These are phyloP conservation scores for Phytopythium aichiense DNA, from an alignment of 352 stramenopile species.

Conservation along the genomic window DNA sequence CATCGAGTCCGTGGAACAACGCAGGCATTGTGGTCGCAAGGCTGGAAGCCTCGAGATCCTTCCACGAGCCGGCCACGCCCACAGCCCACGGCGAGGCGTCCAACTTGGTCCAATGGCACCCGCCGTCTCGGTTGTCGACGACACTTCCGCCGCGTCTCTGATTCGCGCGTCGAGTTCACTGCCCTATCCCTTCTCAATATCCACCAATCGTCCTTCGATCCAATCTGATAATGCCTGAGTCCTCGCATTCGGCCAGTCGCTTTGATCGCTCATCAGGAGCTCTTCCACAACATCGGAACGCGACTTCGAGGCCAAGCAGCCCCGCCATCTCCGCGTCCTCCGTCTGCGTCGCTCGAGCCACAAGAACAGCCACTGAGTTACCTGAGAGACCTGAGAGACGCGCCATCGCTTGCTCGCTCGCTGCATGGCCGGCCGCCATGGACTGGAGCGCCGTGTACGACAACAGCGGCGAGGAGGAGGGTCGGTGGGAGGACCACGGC, in stretches of 20 bases:
- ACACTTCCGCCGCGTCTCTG: not conserved
- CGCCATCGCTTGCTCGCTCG: not conserved
- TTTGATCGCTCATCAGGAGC: not conserved
- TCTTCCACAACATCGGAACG: not conserved
- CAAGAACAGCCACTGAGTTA: too few relatives aligned
- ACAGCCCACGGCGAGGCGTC: too few relatives aligned
- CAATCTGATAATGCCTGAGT: not conserved
- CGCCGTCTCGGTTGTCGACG: not conserved
- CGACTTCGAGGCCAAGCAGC: not conserved
- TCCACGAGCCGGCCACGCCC: too few relatives aligned
- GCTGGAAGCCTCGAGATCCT: too few relatives aligned
- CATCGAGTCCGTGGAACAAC: too few relatives aligned
- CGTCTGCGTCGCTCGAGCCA: not conserved
- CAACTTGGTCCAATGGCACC: not conserved
- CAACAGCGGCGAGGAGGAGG: constrained; percentile 62
- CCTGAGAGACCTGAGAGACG: not conserved
- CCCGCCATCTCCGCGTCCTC: not conserved
- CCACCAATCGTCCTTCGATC: not conserved
- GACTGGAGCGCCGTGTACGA: constrained; percentile 77
- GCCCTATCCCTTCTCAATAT: not conserved
- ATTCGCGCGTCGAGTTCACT: not conserved
- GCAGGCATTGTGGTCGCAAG: too few relatives aligned
- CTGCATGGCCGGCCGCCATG: constrained; percentile 25
- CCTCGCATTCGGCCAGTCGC: not conserved
- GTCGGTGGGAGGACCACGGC: constrained; percentile 59